Base-by-base conservation (phyloP, 2,329 filamentous ascomycete genomes). In the Fusarium lyarnte region DNA sequence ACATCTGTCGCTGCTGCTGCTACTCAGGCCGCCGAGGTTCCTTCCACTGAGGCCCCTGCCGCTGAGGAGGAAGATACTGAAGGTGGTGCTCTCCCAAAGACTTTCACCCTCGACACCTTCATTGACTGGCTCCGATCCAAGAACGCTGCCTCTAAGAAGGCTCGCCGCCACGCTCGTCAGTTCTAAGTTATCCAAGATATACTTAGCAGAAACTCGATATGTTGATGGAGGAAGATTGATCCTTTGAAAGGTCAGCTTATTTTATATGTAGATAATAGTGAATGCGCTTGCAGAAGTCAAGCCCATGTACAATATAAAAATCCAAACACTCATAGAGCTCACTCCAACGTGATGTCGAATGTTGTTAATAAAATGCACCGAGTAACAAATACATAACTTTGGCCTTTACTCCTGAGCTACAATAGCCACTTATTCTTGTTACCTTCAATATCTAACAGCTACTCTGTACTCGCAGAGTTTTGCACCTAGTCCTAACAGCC, bases 51-150 rank as follows among this genome's bases (percentile, higher is more conserved):
- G 49, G 49, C 19, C 2, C 49, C 33, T 21, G 49, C 38, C 8
- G 9, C 58, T 4, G 61, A 59, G 25, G 60, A 41, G 52, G 47
- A 38, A 2, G n/a, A 8, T 9, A 47, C 61, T 13, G 33, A 53
- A 2, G 49, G 27, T 4, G 58, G 55, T 46, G 33, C 69, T 41
- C 73, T 75, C n/a, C 73, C 73, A 39, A 59, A 75, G 70, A 75
- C 70, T 14, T 75, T 75, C 46, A 75, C 73, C 4, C 73, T 75
- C 1, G 72, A 75, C n/a, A 75, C 72, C 47, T 75, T 75, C 60
- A 75, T 75, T 58, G 49, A 58, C 9, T 75, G 73, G 73, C 59
- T 75, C 11, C 66, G 58, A 3, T 39, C 49, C 19, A 41, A 53
- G 19, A 63, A 66, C 27, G 58, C 55, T 52, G 72, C 51, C 13